Conservation (phyloP, 306 rosid species). For the Prunus fruticosa region DNA sequence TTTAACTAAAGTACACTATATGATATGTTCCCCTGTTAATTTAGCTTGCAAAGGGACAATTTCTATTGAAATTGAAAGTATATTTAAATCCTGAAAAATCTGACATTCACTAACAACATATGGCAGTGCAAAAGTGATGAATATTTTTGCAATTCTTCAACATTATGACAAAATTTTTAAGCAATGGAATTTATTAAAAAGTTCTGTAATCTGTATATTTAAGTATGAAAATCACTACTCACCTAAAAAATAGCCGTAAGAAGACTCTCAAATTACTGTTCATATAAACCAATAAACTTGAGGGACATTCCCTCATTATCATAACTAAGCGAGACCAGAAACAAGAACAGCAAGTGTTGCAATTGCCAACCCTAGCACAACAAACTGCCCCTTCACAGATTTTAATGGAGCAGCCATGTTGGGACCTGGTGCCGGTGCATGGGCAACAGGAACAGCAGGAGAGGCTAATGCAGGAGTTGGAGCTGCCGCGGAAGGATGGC, state of each 20-base stretch:
- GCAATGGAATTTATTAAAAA: neutral
- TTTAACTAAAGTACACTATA: no score
- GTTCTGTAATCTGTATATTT: neutral
- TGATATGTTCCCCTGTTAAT: no score
- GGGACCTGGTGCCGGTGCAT: slow-evolving; percentile 48
- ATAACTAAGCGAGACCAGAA: slow-evolving; percentile 21
- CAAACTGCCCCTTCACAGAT: slow-evolving; percentile 25
- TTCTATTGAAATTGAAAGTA: no score
- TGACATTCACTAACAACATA: no score
- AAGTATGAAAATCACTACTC: neutral
- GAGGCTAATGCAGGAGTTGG: slow-evolving; percentile 29
- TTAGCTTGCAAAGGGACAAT: no score
- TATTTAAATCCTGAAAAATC: no score
- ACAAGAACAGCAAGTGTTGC: slow-evolving; percentile 21
- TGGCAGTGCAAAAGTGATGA: no score
- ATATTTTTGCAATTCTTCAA: neutral
- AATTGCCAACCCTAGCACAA: slow-evolving; percentile 30
- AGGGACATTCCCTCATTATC: neutral
- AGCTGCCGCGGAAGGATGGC: slow-evolving; percentile 22
- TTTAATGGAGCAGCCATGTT: slow-evolving; percentile 32
- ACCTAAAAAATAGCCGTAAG: neutral
- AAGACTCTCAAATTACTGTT: neutral
- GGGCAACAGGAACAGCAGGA: slow-evolving; percentile 26
- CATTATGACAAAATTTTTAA: neutral
- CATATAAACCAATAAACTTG: neutral